Conservation (phyloP, 177 flowering plant species). For the Vitis hybrid region DNA sequence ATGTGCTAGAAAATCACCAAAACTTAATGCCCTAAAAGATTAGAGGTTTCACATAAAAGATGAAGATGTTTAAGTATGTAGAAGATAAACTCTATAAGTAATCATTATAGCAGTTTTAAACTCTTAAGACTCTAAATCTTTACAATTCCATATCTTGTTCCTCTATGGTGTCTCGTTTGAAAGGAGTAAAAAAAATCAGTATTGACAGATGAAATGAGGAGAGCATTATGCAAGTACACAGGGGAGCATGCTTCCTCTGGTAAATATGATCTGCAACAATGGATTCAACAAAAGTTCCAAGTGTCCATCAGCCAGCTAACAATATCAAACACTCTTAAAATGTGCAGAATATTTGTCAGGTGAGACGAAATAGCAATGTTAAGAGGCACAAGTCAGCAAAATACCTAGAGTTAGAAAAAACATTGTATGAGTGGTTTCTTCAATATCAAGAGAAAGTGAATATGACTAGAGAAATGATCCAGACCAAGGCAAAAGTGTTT, state of each 20-base stretch:
- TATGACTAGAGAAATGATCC: not conserved
- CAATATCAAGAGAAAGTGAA: not conserved
- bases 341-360: not conserved
- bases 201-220: not conserved
- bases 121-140: too few species aligned
- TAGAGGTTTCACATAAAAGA: too few species aligned
- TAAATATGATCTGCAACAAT: not conserved
- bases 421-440: not conserved
- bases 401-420: not conserved
- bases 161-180: not conserved
- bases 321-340: conserved; percentile 4
- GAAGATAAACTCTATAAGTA: too few species aligned
- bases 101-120: too few species aligned
- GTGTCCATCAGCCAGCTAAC: not conserved
- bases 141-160: too few species aligned
- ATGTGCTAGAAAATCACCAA: too few species aligned
- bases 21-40: too few species aligned
- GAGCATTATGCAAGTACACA: not conserved
- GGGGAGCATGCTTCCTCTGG: not conserved
- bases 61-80: too few species aligned
- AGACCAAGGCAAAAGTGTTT: not conserved
- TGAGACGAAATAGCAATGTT: not conserved
- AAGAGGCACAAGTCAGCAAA: conserved; percentile 2
- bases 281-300: conserved; percentile 1
- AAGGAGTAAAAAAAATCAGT: not conserved